Base-by-base conservation (phyloP, 2,329 filamentous ascomycete species). In the Colletotrichum higginsianum region DNA sequence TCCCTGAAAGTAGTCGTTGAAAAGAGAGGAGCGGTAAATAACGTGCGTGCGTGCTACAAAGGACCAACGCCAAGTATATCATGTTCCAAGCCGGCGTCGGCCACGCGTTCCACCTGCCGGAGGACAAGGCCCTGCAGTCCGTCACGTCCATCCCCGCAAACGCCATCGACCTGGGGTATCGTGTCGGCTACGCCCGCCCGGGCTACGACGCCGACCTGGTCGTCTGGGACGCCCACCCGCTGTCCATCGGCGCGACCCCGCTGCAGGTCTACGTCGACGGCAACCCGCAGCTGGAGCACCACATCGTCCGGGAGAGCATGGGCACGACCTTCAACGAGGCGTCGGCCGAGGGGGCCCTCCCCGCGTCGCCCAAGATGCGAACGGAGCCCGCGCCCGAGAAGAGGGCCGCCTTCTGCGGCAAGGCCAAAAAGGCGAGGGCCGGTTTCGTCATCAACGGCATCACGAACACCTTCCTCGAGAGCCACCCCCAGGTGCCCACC, bases 201-300 rank as follows among this genome's bases (percentile, higher is more conserved):
- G 84, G 85, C 4, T 87, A 85, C 67, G 86, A 88, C 75, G 86
- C 85, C 16, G 86, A 88, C 67, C 74, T 87, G 40, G 86, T 86
- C 5, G 79, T 87, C 5, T 87, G 85, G 85, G 82, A 87, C 68
- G 80, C 80, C 0, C 84, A 87, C 71, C 85, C 85, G 3, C 78
- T 87, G 1, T 78, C 81, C 15, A 74, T 84, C 18, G 85, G 84
- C 7, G 84, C 85, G 13, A 85, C 81, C 4, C 83, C 85, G 4
- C 74, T 83, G 12, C 84, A 87, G 67, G 85, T 87, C 16, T 86
- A 82, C 47, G 83, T 87, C 71, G 85, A 87, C 74, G 85, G 85
- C 2, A 79, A 75, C 40, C 74, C 80, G 42, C 80, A 79, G 30
- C 73, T 84, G 18, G 79, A 83, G 35, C 76, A 79, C 2, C 76